phyloP scores from a whole-genome alignment of 2,329 filamentous ascomycete species.

The Pseudogymnoascus sp. region DNA sequence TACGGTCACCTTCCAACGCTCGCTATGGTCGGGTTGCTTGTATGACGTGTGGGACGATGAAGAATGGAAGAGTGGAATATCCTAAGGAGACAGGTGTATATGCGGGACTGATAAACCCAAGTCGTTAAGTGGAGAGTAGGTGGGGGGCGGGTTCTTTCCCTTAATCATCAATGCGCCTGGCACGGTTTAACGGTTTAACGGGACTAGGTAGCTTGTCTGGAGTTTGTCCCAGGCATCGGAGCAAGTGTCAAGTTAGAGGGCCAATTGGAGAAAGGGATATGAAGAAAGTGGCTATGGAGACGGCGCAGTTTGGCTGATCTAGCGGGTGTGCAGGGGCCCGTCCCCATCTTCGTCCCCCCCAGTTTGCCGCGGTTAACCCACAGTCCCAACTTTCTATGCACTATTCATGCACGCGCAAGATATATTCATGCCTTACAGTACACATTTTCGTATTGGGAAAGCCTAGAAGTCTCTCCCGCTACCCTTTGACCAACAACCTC shows the following conservation, averaged over 20 bases:
- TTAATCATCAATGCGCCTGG: not conserved
- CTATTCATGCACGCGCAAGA: too few species aligned
- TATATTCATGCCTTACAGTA: too few species aligned
- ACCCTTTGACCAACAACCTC: not conserved
- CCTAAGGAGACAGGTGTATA: not conserved
- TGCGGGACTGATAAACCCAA: constrained; percentile 3
- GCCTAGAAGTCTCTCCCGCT: too few species aligned
- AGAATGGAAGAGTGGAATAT: not conserved
- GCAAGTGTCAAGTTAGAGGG: not conserved
- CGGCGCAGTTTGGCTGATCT: too few species aligned
- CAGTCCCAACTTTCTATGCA: too few species aligned
- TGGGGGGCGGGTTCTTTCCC: not conserved
- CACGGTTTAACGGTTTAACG: not conserved
- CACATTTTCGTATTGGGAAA: not conserved
- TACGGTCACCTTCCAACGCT: too few species aligned
- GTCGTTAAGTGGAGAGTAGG: not conserved
- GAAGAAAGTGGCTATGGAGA: constrained; percentile 6
- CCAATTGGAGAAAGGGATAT: not conserved
- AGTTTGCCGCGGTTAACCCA: too few species aligned
- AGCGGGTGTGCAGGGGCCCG: too few species aligned
- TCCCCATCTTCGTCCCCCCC: too few species aligned
- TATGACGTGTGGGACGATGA: not conserved
- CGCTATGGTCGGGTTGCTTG: not conserved
- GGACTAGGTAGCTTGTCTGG: not conserved
- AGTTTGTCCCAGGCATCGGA: not conserved